These are phyloP conservation scores for Sporothrix phasma DNA, from an alignment of 2,329 filamentous ascomycete genomes.

Conservation along the genomic window DNA sequence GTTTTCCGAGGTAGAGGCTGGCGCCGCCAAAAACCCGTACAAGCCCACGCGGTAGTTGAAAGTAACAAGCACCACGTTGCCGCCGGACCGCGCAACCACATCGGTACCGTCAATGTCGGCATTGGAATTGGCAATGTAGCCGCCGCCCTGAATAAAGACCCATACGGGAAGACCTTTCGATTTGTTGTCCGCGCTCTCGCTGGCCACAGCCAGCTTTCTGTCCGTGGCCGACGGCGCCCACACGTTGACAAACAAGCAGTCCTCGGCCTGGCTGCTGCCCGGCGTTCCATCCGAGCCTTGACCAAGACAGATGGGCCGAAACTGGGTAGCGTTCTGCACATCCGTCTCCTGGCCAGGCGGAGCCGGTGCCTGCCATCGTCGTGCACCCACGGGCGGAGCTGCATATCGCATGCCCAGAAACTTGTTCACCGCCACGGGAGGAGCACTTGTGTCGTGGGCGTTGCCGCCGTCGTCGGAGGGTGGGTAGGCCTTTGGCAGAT, in stretches of 20 bases:
- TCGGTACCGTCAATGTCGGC: slow-evolving; percentile 41
- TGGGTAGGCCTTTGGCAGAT: background rate
- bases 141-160: slow-evolving; percentile 42
- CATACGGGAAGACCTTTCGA: slow-evolving; percentile 33
- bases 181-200: background rate
- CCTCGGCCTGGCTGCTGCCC: slow-evolving; percentile 33
- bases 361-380: slow-evolving; percentile 32
- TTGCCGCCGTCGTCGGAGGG: background rate
- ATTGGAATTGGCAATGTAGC: slow-evolving; percentile 37
- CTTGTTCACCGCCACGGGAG: slow-evolving; percentile 23
- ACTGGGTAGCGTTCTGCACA: slow-evolving; percentile 20
- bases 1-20: background rate
- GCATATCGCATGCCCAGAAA: slow-evolving; percentile 37
- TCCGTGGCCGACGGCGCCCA: slow-evolving; percentile 40
- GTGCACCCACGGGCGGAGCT: slow-evolving; percentile 31
- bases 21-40: slow-evolving; percentile 48
- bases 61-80: slow-evolving; percentile 43
- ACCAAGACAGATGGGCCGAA: slow-evolving; percentile 25
- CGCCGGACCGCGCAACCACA: slow-evolving; percentile 29
- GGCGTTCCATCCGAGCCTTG: slow-evolving; percentile 25
- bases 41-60: slow-evolving; percentile 54
- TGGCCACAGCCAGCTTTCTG: no score
- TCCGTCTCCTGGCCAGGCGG: slow-evolving; percentile 26
- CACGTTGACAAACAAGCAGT: slow-evolving; percentile 60
- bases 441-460: background rate